Base-by-base conservation (phyloP, 2,329 filamentous ascomycete genomes). In the Colletotrichum sp. region DNA sequence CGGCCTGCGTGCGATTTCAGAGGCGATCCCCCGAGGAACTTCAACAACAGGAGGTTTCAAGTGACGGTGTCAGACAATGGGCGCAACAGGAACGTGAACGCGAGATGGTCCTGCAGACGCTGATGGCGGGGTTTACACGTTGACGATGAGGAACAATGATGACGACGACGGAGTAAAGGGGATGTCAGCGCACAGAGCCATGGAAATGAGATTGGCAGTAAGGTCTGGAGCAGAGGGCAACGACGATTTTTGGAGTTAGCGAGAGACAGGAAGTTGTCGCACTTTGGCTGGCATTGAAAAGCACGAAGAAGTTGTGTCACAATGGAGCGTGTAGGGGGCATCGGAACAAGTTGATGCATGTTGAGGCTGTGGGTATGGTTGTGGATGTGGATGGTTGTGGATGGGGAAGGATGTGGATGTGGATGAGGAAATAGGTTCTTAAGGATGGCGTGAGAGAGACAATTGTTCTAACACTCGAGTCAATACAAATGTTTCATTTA, bases 201-300 rank as follows among this genome's bases (percentile, higher is more conserved):
- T 1, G 9, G 39, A 2, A 4, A 6, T n/a, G 39, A 44, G 18
- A 44, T 10, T 44, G 39, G 39, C 0, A 18, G 12, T 0, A 0
- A 44, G 18, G 16, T n/a, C 18, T n/a, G 39, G 39, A 6, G 18
- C 16, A 39, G 36, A 52, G 6, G 44, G n/a, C 10, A 52, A 8
- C 0, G n/a, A 13, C 1, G 6, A 21, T 3, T 21, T 6, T 13
- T 21, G 18, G n/a, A 13, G n/a, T 2, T 21, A 8, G 36, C 1
- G 39, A n/a, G n/a, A 49, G 10, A 36, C 34, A 34, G 34, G 34
- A 13, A 4, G 10, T 4, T 49, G 10, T 21, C 10, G 44, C 44
- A 21, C 6, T 8, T 21, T 52, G n/a, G 44, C 10, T 52, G n/a
- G 44, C 44, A 52, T 52, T 21, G 44, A 21, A 8, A 52, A 13